phyloP scores from a whole-genome alignment of 495 filamentous ascomycete species.

The Clavariopsis aquatica region DNA sequence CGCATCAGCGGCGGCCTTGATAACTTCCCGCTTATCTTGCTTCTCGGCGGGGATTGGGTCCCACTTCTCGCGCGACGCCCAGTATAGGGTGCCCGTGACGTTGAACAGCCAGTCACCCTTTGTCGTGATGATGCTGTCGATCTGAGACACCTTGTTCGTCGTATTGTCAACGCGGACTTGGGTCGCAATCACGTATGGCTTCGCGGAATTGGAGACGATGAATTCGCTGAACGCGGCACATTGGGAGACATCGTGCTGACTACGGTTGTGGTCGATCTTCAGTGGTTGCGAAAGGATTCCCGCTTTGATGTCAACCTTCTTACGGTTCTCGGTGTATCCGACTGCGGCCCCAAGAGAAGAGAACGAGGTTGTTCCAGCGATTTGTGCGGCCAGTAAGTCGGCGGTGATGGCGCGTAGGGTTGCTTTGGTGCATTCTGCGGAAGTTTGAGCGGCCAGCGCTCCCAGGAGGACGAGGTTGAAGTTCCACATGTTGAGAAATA shows the following conservation, averaged over 20 bases:
- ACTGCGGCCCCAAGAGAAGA: constrained; percentile 26
- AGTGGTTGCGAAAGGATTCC: constrained; percentile 50
- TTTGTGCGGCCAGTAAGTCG: constrained; percentile 51
- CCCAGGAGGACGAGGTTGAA: neutral
- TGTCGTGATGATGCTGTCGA: constrained; percentile 27
- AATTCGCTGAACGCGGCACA: constrained; percentile 58
- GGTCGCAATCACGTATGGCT: constrained; percentile 54
- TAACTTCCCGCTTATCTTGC: constrained; percentile 24
- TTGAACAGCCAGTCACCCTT: constrained; percentile 38
- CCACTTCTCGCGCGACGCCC: constrained; percentile 26
- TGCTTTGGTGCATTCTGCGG: constrained; percentile 45
- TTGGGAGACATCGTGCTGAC: constrained; percentile 50
- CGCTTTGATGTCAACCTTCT: constrained; percentile 43
- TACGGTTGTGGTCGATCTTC: constrained; percentile 52
- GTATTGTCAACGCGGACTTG: constrained; percentile 49
- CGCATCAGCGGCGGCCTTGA: constrained; percentile 36
- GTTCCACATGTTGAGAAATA: constrained; percentile 7
- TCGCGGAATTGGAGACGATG: constrained; percentile 47
- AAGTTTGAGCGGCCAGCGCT: constrained; percentile 18
- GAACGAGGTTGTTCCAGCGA: constrained; percentile 37
- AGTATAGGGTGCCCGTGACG: constrained; percentile 28
- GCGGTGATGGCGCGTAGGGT: constrained; percentile 48
- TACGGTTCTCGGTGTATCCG: constrained; percentile 51
- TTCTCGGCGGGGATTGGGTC: constrained; percentile 15
- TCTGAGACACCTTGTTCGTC: constrained; percentile 23